Percentiles rank a stretch among this genome's conserved stretches.
Evolutionary conservation across 306 rosid species (phyloP).

Genomic region (Sicyos edulis): DNA sequence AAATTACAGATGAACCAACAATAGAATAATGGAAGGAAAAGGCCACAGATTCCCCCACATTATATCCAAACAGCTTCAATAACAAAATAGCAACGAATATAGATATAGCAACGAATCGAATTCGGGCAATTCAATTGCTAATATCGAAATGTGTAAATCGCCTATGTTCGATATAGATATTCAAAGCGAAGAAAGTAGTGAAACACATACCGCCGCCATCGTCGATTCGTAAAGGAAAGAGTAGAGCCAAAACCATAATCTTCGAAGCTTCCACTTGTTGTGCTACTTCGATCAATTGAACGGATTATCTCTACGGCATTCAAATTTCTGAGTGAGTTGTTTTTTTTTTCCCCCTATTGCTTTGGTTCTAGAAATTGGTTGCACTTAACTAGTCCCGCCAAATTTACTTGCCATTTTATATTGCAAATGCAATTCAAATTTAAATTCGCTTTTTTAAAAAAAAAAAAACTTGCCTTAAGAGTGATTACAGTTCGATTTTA

Average conservation of each 20-base stretch:
- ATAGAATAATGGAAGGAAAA: conserved; percentile 26
- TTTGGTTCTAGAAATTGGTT: no score
- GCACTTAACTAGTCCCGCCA: no score
- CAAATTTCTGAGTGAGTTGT: no score
- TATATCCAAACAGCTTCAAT: conserved; percentile 25
- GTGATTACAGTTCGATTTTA: no score
- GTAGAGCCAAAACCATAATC: conserved; percentile 42
- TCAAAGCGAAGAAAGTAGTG: conserved; percentile 32
- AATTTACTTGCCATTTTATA: no score
- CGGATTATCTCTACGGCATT: not conserved
- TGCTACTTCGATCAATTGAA: conserved; percentile 48
- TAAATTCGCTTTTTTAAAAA: no score
- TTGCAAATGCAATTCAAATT: no score
- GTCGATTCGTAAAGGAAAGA: conserved; percentile 46
- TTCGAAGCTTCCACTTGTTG: conserved; percentile 78
- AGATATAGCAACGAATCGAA: conserved; percentile 64
- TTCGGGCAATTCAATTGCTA: conserved; percentile 38
- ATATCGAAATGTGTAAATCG: no score
- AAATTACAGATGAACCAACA: conserved; percentile 20
- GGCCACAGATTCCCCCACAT: conserved; percentile 27
- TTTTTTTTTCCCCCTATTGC: no score
- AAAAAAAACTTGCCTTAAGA: no score
- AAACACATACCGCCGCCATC: conserved; percentile 32
- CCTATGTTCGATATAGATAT: no score
- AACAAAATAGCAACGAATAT: no score